Percentiles rank a stretch among this genome's conserved stretches.
These are phyloP conservation scores for Bonia amplexicaulis DNA, from an alignment of 176 grass and related monocot genomes.

Conservation along the genomic window DNA sequence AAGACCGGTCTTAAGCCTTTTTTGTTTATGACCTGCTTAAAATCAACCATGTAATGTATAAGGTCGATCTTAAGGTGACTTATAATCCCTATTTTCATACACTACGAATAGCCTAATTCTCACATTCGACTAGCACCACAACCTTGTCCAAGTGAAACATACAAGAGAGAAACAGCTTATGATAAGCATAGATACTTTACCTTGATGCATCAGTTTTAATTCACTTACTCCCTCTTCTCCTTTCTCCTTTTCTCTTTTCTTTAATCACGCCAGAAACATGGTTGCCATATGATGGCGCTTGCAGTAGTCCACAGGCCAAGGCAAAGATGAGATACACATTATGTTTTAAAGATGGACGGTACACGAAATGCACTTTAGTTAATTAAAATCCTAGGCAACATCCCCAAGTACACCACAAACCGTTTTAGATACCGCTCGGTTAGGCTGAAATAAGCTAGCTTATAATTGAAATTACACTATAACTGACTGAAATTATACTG, in stretches of 20 bases:
- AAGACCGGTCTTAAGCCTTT: too few relatives aligned
- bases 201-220: background rate
- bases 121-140: background rate
- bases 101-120: too few relatives aligned
- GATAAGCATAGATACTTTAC: background rate
- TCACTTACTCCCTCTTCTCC: background rate
- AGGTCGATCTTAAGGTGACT: too few relatives aligned
- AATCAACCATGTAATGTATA: too few relatives aligned
- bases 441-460: too few relatives aligned
- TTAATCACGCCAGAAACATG: background rate
- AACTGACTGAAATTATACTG: too few relatives aligned
- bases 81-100: too few relatives aligned
- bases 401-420: background rate
- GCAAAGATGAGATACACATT: constrained; percentile 2
- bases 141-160: background rate
- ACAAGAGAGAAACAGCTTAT: background rate
- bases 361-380: background rate
- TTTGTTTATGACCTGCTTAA: too few relatives aligned
- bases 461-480: too few relatives aligned
- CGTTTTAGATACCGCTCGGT: too few relatives aligned
- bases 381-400: background rate
- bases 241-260: background rate
- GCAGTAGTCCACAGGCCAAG: background rate
- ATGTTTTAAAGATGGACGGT: background rate
- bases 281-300: background rate